Base-by-base conservation (phyloP, 805 yeast species). In the Metschnikowia baotianmanensis region DNA sequence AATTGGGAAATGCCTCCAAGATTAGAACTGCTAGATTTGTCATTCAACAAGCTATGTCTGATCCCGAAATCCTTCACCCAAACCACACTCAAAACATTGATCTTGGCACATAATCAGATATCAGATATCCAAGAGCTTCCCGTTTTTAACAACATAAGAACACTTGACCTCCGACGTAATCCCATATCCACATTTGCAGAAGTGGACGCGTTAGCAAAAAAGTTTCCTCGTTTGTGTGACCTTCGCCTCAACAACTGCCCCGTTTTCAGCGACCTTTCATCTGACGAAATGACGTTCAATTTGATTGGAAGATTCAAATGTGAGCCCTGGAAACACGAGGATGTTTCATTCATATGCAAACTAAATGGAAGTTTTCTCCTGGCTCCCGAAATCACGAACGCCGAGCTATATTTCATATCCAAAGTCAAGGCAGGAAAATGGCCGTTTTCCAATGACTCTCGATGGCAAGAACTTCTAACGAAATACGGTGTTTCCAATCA, bases 391-490 rank as follows among this genome's bases (percentile, higher is more conserved):
- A 67, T 88, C 13, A 48, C 43, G 5, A 84, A 82, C 48, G 83
- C 86, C 1, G 96, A 88, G 56, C 56, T 85, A 4, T 86, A 75
- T 54, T 80, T 84, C 45, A 63, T 84, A 21, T 69, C 80, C 5
- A 70, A 70, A 45, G 76, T 84, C 0, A 55, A 52, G n/a, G 44
- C 43, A 13, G 59, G 59, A 1, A 55, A 59, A 5, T 50, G 56
- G 27, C 17, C 31, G 1, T 51, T 50, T 30, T 49, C 61, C 29
- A 41, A 41, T 18, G 20, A 49, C 3, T n/a, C 24, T 15, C 55
- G 75, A 21, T 82, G 84, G 83, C 31, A 36, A 3, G 25, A 57
- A 19, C 66, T 78, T n/a, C 53, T 63, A 8, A 29, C 43, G 2
- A 64, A 62, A 40, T 66, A 80, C 53, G 60, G 53, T 2, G 45